These are phyloP conservation scores for Cardamine resedifolia DNA, from an alignment of 345 rosid genomes.

Conservation along the genomic window DNA sequence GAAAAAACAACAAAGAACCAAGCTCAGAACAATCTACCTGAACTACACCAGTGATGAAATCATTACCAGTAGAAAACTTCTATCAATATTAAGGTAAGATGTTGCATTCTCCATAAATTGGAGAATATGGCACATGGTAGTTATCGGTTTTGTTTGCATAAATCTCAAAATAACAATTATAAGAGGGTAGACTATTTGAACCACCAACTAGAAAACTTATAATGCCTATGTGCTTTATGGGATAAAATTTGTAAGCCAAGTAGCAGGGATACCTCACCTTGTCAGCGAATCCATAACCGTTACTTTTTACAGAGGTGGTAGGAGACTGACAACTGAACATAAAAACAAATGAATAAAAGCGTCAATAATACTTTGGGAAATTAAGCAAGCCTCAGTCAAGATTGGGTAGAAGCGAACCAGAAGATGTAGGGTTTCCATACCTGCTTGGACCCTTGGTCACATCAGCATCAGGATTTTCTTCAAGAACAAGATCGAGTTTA, in stretches of 20 bases:
- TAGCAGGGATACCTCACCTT: slow-evolving; percentile 59
- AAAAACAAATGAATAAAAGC: not conserved
- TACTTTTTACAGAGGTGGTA: slow-evolving; percentile 63
- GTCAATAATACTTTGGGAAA: not conserved
- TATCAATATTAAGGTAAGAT: not conserved
- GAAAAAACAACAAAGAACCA: slow-evolving; percentile 3
- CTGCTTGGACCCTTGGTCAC: slow-evolving; percentile 59
- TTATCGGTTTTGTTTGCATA: not conserved
- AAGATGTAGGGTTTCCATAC: slow-evolving; percentile 37
- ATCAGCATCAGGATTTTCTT: slow-evolving; percentile 79
- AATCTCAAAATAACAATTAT: not conserved
- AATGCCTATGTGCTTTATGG: not conserved
- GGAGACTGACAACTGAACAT: slow-evolving; percentile 60
- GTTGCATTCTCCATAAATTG: not conserved
- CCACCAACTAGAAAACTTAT: not conserved
- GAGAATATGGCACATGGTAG: not conserved
- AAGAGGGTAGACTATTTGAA: slow-evolving; percentile 4
- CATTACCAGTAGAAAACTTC: not conserved
- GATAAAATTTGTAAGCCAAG: not conserved
- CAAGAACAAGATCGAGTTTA: slow-evolving; percentile 92
- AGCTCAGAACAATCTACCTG: slow-evolving; percentile 11
- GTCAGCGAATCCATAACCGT: slow-evolving; percentile 97
- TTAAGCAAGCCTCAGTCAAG: slow-evolving; percentile 3
- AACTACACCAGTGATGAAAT: slow-evolving; percentile 9
- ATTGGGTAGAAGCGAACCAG: not conserved